Percentiles rank a stretch among this genome's conserved stretches.
These are phyloP conservation scores for Endocalyx cinctus DNA, from an alignment of 2,329 filamentous ascomycete species.

Conservation along the genomic window DNA sequence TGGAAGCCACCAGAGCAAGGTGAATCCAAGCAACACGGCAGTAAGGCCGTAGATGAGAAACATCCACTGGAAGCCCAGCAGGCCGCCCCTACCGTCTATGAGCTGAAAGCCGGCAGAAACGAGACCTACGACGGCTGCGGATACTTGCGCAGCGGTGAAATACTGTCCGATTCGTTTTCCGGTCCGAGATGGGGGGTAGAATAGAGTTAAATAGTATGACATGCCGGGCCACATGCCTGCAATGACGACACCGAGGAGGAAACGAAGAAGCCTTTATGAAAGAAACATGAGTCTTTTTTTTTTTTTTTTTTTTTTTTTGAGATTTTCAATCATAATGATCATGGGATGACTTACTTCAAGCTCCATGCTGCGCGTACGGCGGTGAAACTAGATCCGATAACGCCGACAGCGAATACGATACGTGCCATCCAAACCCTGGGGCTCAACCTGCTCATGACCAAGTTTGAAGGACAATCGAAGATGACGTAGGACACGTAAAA, in stretches of 20 bases:
- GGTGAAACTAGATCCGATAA: constrained; percentile 79
- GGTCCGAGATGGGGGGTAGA: constrained; percentile 82
- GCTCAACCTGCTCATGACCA: constrained; percentile 80
- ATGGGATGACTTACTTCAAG: constrained; percentile 55
- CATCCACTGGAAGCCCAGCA: constrained; percentile 89
- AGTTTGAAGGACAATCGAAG: constrained; percentile 83
- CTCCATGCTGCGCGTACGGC: constrained; percentile 81
- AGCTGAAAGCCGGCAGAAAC: constrained; percentile 89
- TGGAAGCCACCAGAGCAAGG: constrained; percentile 84
- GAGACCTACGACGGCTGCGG: constrained; percentile 81
- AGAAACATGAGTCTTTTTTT: neutral
- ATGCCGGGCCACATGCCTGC: constrained; percentile 95
- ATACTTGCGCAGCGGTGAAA: constrained; percentile 84
- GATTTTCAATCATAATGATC: neutral
- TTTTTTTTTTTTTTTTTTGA: neutral
- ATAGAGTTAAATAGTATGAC: constrained; percentile 87
- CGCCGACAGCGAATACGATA: constrained; percentile 80
- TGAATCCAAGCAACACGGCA: constrained; percentile 65
- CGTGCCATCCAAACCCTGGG: constrained; percentile 89
- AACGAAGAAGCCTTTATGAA: constrained; percentile 61
- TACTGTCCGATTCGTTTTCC: constrained; percentile 87
- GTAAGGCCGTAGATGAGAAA: constrained; percentile 82
- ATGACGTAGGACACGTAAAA: constrained; percentile 93
- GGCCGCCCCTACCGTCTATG: constrained; percentile 73
- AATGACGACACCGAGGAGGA: constrained; percentile 81